phyloP scores from a whole-genome alignment of 306 rosid genomes.

The Coriaria nepalensis region DNA sequence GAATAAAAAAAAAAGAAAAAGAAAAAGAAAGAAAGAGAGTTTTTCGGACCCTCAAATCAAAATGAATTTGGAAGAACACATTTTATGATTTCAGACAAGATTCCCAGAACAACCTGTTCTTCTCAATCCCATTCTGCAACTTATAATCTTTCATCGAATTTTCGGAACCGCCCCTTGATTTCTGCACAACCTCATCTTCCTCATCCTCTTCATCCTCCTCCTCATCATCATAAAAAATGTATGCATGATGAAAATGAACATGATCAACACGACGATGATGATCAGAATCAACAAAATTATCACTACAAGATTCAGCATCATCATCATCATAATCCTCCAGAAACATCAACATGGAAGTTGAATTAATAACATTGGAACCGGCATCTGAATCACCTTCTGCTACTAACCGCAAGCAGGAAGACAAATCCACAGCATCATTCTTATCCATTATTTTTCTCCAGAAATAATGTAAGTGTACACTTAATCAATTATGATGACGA shows the following conservation, averaged over 20 bases:
- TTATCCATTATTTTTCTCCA: background rate
- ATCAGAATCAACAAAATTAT: background rate
- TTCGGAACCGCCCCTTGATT: constrained; percentile 21
- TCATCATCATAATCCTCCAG: background rate
- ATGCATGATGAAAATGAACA: background rate
- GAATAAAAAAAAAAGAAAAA: background rate
- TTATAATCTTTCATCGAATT: constrained; percentile 33
- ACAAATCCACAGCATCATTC: background rate
- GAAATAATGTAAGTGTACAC: too few relatives aligned
- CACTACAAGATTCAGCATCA: constrained; percentile 1
- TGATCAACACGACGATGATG: background rate
- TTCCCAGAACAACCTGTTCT: constrained; percentile 79
- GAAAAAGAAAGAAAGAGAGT: background rate
- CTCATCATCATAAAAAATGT: constrained; percentile 8
- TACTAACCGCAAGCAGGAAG: background rate
- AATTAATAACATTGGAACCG: background rate
- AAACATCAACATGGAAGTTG: background rate
- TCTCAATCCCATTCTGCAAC: constrained; percentile 59
- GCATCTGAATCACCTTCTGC: background rate
- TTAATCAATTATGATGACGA: too few relatives aligned
- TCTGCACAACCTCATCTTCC: constrained; percentile 11
- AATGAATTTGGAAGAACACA: background rate
- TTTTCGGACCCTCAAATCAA: constrained; percentile 8
- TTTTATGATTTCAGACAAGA: constrained; percentile 73
- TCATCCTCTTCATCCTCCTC: constrained; percentile 6